Evolutionary conservation across 495 filamentous ascomycete species (phyloP).

Genomic region (Xeromyces bisporus): DNA sequence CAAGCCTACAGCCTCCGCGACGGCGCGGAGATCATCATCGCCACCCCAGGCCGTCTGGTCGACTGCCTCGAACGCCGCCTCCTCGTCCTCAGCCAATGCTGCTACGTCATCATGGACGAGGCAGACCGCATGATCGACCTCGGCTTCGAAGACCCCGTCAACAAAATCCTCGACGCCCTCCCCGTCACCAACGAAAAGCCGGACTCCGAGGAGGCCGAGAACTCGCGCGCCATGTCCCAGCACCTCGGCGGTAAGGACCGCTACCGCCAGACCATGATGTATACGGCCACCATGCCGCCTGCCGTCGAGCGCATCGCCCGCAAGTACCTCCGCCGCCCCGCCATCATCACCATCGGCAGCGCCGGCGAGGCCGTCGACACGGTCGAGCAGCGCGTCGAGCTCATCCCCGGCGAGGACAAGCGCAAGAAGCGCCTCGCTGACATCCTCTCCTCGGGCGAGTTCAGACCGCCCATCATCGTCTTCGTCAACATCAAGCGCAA

Average conservation of each 20-base stretch:
- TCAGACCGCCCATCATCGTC: slow-evolving; percentile 86
- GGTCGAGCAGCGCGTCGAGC: slow-evolving; percentile 92
- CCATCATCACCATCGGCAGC: slow-evolving; percentile 89
- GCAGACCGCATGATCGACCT: slow-evolving; percentile 98
- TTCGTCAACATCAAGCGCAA: slow-evolving; percentile 99
- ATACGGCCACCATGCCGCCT: slow-evolving; percentile 94
- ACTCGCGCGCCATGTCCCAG: slow-evolving; percentile 66
- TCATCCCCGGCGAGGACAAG: slow-evolving; percentile 84
- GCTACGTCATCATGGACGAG: slow-evolving; percentile 98
- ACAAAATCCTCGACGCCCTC: slow-evolving; percentile 96
- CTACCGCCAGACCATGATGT: slow-evolving; percentile 99
- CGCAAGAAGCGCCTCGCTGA: slow-evolving; percentile 91
- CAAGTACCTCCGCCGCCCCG: slow-evolving; percentile 86
- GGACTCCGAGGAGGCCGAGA: slow-evolving; percentile 84
- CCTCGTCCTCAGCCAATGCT: slow-evolving; percentile 84
- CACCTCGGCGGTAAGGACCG: slow-evolving; percentile 69
- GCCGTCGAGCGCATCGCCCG: slow-evolving; percentile 90
- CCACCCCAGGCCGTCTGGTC: slow-evolving; percentile 89
- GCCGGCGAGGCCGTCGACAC: slow-evolving; percentile 97
- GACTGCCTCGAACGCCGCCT: slow-evolving; percentile 93
- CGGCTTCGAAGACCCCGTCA: slow-evolving; percentile 93
- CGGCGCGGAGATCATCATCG: slow-evolving; percentile 96
- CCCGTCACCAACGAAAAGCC: slow-evolving; percentile 93
- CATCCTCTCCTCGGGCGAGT: slow-evolving; percentile 73
- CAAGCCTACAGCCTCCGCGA: slow-evolving; percentile 87